Evolutionary conservation across 23 red algal species (phyloP).

Genomic region (Gracilaria vermiculophylla): DNA sequence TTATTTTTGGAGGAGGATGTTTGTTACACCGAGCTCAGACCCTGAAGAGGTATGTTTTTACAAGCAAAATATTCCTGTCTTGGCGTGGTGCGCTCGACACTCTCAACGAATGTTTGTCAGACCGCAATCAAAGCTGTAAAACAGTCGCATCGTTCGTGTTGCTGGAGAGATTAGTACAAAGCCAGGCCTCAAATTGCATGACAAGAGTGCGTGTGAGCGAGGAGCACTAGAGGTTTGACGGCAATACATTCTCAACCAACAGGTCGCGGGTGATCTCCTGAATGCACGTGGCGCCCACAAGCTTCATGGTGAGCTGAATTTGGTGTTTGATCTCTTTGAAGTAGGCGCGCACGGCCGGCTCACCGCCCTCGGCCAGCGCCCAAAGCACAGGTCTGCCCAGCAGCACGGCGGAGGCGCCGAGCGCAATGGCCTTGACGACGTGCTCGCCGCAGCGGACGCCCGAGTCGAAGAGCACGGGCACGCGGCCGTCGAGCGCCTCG

Average conservation of each 20-base stretch:
- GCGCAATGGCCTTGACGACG: conserved; percentile 87
- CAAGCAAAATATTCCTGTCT: too few relatives aligned
- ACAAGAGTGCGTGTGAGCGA: too few relatives aligned
- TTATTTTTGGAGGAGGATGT: too few relatives aligned
- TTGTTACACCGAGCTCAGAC: too few relatives aligned
- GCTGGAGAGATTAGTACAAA: too few relatives aligned
- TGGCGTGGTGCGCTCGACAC: too few relatives aligned
- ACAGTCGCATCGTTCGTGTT: too few relatives aligned
- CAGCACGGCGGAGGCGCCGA: conserved; percentile 87
- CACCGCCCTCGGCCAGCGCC: conserved; percentile 74
- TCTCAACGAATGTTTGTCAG: too few relatives aligned
- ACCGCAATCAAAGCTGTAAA: too few relatives aligned
- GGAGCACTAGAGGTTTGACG: too few relatives aligned
- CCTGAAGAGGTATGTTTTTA: too few relatives aligned
- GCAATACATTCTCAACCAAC: not conserved
- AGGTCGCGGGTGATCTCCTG: conserved; percentile 8
- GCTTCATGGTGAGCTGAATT: conserved; percentile 68
- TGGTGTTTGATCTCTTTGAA: conserved; percentile 39
- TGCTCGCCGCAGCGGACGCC: conserved; percentile 85
- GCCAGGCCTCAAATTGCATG: too few relatives aligned
- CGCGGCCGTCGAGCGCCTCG: conserved; percentile 44
- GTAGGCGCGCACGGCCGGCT: conserved; percentile 51
- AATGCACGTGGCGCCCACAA: conserved; percentile 42
- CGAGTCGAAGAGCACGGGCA: conserved; percentile 84
- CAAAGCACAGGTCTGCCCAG: conserved; percentile 80